A percentile compares a stretch with the other conserved stretches of the same genome.
These are phyloP conservation scores for Trichoderma simmonsii DNA, from an alignment of 2,329 filamentous ascomycete species.

Conservation along the genomic window DNA sequence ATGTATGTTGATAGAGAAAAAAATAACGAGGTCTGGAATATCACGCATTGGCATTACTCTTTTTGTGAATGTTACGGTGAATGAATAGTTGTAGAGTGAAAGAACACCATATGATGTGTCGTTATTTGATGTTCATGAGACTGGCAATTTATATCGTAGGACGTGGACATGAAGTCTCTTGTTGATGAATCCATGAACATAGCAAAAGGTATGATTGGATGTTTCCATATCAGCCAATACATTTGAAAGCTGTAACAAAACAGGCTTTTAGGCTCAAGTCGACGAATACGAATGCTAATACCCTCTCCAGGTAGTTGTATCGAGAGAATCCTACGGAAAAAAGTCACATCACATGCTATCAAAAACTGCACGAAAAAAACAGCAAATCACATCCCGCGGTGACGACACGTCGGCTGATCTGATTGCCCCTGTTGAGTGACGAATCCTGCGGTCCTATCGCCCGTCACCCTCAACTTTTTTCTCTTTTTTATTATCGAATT, in stretches of 20 bases:
- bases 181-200: no score
- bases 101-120: neutral
- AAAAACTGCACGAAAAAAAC: neutral
- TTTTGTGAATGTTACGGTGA: no score
- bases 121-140: neutral
- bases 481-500: neutral
- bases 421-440: neutral
- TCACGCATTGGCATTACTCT: neutral
- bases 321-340: neutral
- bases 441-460: neutral
- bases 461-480: neutral
- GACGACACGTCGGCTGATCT: neutral
- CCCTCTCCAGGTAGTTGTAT: neutral
- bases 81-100: neutral
- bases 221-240: neutral
- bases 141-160: neutral
- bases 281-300: neutral
- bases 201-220: no score
- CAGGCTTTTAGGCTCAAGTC: neutral
- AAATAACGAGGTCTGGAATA: constrained; percentile 8
- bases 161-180: neutral
- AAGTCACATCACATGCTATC: neutral
- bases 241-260: neutral
- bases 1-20: constrained; percentile 19
- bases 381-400: neutral